A percentile compares a stretch with the other conserved stretches of the same genome.
Conservation (phyloP, 352 stramenopile species). For the Pythium phragmiticola region DNA sequence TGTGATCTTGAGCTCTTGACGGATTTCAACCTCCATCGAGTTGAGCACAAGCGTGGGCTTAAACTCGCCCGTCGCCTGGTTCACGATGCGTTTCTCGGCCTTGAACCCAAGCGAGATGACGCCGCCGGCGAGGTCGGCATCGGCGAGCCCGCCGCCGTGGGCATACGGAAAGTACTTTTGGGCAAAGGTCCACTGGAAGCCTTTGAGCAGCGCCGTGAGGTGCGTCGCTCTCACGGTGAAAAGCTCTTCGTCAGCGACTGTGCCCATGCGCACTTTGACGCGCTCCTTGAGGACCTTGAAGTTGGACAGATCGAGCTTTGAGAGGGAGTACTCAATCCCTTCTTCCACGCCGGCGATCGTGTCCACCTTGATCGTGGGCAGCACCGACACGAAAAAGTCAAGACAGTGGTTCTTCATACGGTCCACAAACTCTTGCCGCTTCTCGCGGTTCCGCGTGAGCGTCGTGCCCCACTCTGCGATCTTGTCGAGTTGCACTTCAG, state of each 20-base stretch:
- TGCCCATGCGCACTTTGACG: slow-evolving; percentile 84
- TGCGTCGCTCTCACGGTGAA: slow-evolving; percentile 77
- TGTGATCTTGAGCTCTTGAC: slow-evolving; percentile 76
- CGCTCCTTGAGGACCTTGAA: slow-evolving; percentile 84
- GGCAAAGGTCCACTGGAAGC: slow-evolving; percentile 84
- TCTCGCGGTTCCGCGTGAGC: slow-evolving; percentile 57
- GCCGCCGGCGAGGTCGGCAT: slow-evolving; percentile 68
- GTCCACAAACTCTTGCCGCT: slow-evolving; percentile 77
- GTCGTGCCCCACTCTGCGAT: slow-evolving; percentile 63
- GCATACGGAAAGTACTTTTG: slow-evolving; percentile 87
- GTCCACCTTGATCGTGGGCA: slow-evolving; percentile 82
- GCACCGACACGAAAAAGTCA: slow-evolving; percentile 84
- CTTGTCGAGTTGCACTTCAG: slow-evolving; percentile 68
- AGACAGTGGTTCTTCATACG: slow-evolving; percentile 82
- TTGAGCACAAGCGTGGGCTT: slow-evolving; percentile 74
- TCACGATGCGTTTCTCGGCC: slow-evolving; percentile 65
- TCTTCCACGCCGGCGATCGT: slow-evolving; percentile 80
- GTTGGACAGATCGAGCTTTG: slow-evolving; percentile 77
- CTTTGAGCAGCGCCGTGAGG: slow-evolving; percentile 74
- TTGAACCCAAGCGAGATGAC: slow-evolving; percentile 83
- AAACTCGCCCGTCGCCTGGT: slow-evolving; percentile 58
- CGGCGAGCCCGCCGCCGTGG: slow-evolving; percentile 70
- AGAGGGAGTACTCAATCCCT: slow-evolving; percentile 73
- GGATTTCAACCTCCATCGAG: slow-evolving; percentile 84
- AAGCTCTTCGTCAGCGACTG: slow-evolving; percentile 72